Evolutionary conservation across 768 basidiomycete genomes (phyloP).

Genomic region (Lactarius indigo): DNA sequence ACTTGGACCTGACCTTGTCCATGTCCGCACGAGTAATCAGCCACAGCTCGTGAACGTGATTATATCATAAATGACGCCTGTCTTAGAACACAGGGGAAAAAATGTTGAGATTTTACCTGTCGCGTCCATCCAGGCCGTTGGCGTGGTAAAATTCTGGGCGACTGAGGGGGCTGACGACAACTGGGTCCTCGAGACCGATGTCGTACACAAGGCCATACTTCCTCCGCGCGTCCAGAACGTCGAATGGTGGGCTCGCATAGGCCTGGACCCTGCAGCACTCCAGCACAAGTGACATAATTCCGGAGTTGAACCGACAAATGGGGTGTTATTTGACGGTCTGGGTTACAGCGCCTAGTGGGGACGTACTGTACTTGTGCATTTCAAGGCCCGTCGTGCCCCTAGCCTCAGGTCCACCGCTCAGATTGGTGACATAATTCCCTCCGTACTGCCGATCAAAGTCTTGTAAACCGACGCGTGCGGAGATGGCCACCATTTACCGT

Average conservation of each 20-base stretch:
- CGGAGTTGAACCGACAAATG: constrained; percentile 62
- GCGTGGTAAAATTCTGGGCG: constrained; percentile 72
- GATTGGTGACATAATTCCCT: constrained; percentile 81
- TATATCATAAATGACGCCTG: constrained; percentile 44
- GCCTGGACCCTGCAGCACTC: constrained; percentile 61
- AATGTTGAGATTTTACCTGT: constrained; percentile 43
- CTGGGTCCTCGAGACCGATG: constrained; percentile 77
- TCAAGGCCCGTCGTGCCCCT: constrained; percentile 83
- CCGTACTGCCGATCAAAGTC: constrained; percentile 51
- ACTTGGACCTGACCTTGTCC: constrained; percentile 71
- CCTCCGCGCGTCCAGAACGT: constrained; percentile 57
- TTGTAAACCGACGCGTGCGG: not conserved
- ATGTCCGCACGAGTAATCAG: constrained; percentile 61
- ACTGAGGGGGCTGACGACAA: constrained; percentile 69
- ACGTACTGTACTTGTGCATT: constrained; percentile 76
- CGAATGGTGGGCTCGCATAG: constrained; percentile 76
- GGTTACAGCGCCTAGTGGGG: not conserved
- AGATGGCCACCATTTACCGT: constrained; percentile 47
- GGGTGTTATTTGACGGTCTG: not conserved
- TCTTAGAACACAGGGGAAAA: too few species aligned
- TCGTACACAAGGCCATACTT: constrained; percentile 84
- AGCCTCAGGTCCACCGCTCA: constrained; percentile 83
- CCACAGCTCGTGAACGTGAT: constrained; percentile 68
- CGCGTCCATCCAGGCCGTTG: constrained; percentile 63
- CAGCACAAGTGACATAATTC: constrained; percentile 42